These are phyloP conservation scores for Penicillium sp. DNA, from an alignment of 2,329 filamentous ascomycete species.

Conservation along the genomic window DNA sequence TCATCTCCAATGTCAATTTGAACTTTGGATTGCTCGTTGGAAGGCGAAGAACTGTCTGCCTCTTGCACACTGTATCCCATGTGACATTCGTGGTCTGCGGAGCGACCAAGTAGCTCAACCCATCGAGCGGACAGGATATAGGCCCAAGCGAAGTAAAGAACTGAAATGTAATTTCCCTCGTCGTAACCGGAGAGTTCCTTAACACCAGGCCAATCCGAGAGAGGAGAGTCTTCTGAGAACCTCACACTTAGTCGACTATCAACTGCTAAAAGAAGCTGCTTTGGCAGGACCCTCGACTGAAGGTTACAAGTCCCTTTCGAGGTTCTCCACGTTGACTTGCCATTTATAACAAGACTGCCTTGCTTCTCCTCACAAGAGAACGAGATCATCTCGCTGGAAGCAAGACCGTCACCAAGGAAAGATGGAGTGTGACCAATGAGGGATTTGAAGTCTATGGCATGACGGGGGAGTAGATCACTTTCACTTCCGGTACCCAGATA, in stretches of 20 bases:
- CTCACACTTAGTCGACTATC: constrained; percentile 7
- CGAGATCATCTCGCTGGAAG: constrained; percentile 5
- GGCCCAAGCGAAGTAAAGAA: constrained; percentile 23
- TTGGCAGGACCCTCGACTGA: constrained; percentile 12
- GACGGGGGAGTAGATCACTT: constrained; percentile 4
- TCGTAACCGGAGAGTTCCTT: constrained; percentile 17
- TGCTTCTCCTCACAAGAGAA: constrained; percentile 17
- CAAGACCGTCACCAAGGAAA: constrained; percentile 16
- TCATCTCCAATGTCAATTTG: constrained; percentile 13
- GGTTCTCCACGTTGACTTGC: constrained; percentile 19
- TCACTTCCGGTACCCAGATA: constrained; percentile 11
- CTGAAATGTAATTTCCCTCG: constrained; percentile 19
- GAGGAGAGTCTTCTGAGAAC: constrained; percentile 14
- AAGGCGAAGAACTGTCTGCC: too few relatives aligned
- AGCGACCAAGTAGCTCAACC: constrained; percentile 20
- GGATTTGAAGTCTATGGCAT: constrained; percentile 12
- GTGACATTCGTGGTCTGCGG: constrained; percentile 15
- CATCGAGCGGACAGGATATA: constrained; percentile 24
- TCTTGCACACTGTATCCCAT: constrained; percentile 2
- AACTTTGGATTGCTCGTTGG: constrained; percentile 2
- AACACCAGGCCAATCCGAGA: constrained; percentile 18
- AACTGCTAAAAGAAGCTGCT: constrained; percentile 13
- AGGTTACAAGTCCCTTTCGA: constrained; percentile 13
- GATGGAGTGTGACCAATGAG: constrained; percentile 13
- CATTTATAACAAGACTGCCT: constrained; percentile 14